Base-by-base conservation (phyloP, 495 filamentous ascomycete species). In the Penicillium samsonianum region DNA sequence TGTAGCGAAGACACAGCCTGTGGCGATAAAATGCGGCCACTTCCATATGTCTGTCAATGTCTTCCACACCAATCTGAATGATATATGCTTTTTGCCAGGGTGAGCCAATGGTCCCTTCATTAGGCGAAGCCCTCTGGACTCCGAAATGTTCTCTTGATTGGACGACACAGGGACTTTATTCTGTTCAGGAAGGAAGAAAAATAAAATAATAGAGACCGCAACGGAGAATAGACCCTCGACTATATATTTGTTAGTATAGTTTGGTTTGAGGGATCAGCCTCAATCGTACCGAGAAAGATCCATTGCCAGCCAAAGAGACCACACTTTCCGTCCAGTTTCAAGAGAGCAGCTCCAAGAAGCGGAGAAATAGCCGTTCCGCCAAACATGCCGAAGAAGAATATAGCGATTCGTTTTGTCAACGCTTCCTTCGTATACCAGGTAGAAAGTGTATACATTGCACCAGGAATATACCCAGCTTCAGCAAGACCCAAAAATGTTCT, bases 401-500 rank as follows among this genome's bases (percentile, higher is more conserved):
- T 67, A 0, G 77, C 74, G 43, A 84, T 74, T 4, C 82, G 71
- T 50, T 72, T 75, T n/a, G 73, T 74, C 0, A 80, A 70, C 54
- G 84, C 79, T 10, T 70, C 64, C 16, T 65, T 67, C 47, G 78
- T 80, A 60, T 85, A 84, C 80, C 81, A 84, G 9, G 75, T 74
- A 0, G 82, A 81, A n/a, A 84, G 67, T 5, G 80, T 83, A 48
- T 76, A 85, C 26, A 85, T 72, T 1, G 76, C 71, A 8, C 75
- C 81, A 0, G 82, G 82, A n/a, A 84, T 84, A 60, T 81, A 85
- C 1, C 82, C 82, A 0, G 80, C 75, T 50, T 84, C 82, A 23
- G 74, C 74, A 25, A 82, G 70, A 10, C 80, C 82, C 10, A 84
- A 72, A 0, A 83, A 57, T 0, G 77, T 35, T 28, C 82, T 67